Evolutionary conservation across 2,329 filamentous ascomycete species (phyloP).

Genomic region (Elsinoe arachidis): DNA sequence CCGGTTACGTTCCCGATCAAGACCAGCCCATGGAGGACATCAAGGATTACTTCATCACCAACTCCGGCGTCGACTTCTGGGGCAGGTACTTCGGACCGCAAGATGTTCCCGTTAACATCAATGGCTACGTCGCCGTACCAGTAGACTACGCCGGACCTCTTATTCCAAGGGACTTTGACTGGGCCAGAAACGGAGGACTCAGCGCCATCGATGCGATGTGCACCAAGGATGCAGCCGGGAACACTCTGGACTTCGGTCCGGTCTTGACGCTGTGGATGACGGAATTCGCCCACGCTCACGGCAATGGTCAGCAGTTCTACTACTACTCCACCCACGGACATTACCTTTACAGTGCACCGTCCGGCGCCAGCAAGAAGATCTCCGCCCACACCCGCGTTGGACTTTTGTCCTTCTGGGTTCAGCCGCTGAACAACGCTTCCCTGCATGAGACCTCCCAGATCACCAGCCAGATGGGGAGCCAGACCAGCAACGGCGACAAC

Average conservation of each 20-base stretch:
- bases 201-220: not conserved
- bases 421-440: not conserved
- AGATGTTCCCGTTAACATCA: not conserved
- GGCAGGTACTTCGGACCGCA: not conserved
- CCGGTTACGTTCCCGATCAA: not conserved
- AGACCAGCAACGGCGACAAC: too few relatives aligned
- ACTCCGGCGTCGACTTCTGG: not conserved
- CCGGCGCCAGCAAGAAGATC: not conserved
- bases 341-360: not conserved
- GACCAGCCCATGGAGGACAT: not conserved
- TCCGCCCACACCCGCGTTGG: not conserved
- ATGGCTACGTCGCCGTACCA: not conserved
- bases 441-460: too few relatives aligned
- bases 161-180: not conserved
- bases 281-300: not conserved
- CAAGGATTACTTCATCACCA: not conserved
- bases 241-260: not conserved
- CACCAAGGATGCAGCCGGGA: not conserved
- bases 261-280: not conserved
- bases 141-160: not conserved
- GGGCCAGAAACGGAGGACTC: not conserved
- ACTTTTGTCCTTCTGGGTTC: not conserved
- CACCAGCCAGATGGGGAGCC: too few relatives aligned
- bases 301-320: not conserved
- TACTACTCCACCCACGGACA: not conserved